Evolutionary conservation across 139 green algal species (phyloP).

Genomic region (Haematococcus lacustris): DNA sequence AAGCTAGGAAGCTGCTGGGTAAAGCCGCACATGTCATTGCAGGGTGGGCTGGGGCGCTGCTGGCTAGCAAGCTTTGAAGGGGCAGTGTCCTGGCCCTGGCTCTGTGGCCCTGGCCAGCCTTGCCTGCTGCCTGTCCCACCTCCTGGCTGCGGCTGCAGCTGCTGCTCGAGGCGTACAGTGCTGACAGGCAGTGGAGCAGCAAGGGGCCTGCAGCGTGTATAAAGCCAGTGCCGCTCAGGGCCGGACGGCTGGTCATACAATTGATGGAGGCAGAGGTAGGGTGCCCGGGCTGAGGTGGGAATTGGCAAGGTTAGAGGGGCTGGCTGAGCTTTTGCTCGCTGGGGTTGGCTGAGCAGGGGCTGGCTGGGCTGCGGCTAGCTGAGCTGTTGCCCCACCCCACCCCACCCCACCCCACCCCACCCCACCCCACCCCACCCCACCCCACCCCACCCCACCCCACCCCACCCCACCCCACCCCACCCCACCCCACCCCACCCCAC

Average conservation of each 20-base stretch:
- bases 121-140: not conserved
- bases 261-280: constrained; percentile 29
- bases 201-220: constrained; percentile 21
- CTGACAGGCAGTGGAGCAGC: constrained; percentile 36
- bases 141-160: constrained; percentile 17
- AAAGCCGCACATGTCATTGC: too few species aligned
- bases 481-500: not conserved
- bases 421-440: not conserved
- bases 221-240: constrained; percentile 15
- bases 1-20: too few species aligned
- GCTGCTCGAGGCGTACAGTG: constrained; percentile 40
- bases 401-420: not conserved
- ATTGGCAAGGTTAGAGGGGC: not conserved
- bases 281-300: not conserved
- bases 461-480: not conserved
- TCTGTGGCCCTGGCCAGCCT: not conserved
- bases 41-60: not conserved
- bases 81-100: not conserved
- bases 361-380: not conserved
- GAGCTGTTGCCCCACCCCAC: not conserved
- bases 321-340: not conserved
- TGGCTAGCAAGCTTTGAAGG: not conserved
- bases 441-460: not conserved
- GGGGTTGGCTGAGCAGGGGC: not conserved
- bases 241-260: constrained; percentile 31